Evolutionary conservation across 108 stramenopile species (phyloP).

Genomic region (Poteriospumella lacustris): DNA sequence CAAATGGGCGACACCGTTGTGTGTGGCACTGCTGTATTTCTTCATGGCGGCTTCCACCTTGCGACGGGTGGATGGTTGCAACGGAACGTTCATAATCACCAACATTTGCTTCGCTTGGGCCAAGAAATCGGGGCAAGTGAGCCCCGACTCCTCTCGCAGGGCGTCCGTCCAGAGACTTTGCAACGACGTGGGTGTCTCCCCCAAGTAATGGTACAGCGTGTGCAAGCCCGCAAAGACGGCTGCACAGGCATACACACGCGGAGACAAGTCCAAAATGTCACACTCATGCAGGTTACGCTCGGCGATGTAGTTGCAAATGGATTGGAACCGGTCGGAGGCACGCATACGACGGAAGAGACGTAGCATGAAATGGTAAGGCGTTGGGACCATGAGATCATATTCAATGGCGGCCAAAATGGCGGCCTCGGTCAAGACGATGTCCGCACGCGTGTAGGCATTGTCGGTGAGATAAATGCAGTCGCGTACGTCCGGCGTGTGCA

Average conservation of each 20-base stretch:
- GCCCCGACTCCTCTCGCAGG: neutral
- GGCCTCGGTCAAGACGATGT: constrained; percentile 46
- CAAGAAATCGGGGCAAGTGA: constrained; percentile 2
- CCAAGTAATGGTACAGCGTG: neutral
- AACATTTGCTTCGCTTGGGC: neutral
- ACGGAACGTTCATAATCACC: too few relatives aligned
- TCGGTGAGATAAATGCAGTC: constrained; percentile 55
- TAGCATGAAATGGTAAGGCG: constrained; percentile 40
- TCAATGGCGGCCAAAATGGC: constrained; percentile 35
- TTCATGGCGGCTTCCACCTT: constrained; percentile 48
- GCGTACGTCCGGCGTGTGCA: constrained; percentile 44
- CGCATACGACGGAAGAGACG: constrained; percentile 40
- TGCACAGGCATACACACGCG: neutral
- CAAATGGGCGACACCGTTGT: neutral
- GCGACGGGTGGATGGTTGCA: constrained; percentile 24
- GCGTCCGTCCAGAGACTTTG: neutral
- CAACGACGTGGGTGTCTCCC: neutral
- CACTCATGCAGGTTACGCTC: constrained; percentile 24
- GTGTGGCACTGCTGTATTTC: constrained; percentile 31
- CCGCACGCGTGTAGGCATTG: constrained; percentile 47
- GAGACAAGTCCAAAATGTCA: neutral
- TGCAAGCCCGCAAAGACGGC: neutral
- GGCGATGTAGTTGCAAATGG: neutral
- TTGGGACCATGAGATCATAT: constrained; percentile 44
- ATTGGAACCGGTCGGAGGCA: constrained; percentile 5